Evolutionary conservation across 140 eudicot genomes (phyloP).

Genomic region (Stevia rebaudiana): DNA sequence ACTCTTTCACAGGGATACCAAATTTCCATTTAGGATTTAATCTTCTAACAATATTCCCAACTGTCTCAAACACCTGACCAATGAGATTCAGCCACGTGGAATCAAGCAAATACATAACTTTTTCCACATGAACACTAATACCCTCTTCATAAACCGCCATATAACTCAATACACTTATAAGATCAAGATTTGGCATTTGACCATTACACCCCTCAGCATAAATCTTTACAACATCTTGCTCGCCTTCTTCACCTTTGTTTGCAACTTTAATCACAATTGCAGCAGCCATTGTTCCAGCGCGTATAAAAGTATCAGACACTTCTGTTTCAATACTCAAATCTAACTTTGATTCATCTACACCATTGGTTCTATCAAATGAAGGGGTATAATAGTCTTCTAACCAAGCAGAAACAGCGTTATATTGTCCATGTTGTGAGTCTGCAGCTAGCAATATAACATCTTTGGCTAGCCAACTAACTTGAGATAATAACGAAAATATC

Average conservation of each 20-base stretch:
- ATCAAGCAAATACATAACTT: conserved; percentile 49
- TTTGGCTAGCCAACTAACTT: conserved; percentile 92
- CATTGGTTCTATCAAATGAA: conserved; percentile 36
- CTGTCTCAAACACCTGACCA: conserved; percentile 47
- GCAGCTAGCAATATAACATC: conserved; percentile 98
- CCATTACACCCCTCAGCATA: conserved; percentile 98
- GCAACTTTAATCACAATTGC: conserved; percentile 85
- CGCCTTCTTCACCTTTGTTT: conserved; percentile 33
- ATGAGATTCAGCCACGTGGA: conserved; percentile 57
- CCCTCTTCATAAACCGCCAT: conserved; percentile 84
- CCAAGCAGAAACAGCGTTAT: conserved; percentile 80
- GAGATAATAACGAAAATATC: conserved; percentile 60
- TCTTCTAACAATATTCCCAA: conserved; percentile 62
- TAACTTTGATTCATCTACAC: conserved; percentile 10
- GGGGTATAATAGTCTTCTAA: conserved; percentile 74
- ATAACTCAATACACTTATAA: conserved; percentile 71
- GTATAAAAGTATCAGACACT: conserved; percentile 44
- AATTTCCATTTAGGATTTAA: conserved; percentile 78
- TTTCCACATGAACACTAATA: conserved; percentile 61
- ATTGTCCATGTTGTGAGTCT: conserved; percentile 77
- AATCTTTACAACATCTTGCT: conserved; percentile 56
- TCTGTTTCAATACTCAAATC: conserved; percentile 19
- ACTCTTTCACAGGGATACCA: conserved; percentile 69
- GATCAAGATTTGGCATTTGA: conserved; percentile 98
- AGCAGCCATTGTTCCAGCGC: conserved; percentile 98